Conservation (phyloP, 2,329 filamentous ascomycete species). For the Calycina marina region DNA sequence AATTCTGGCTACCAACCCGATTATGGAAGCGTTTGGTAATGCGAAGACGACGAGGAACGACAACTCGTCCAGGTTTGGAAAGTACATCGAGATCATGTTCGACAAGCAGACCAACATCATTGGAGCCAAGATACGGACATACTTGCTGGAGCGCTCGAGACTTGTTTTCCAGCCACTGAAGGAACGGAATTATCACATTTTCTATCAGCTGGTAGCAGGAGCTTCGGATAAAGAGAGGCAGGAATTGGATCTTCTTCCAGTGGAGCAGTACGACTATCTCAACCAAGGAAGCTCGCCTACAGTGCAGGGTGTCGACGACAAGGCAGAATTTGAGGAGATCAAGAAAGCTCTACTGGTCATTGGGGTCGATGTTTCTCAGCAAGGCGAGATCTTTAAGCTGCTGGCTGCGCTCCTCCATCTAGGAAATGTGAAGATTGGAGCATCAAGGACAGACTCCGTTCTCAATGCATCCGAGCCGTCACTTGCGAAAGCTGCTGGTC, state of each 20-base stretch:
- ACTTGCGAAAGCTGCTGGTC: constrained; percentile 63
- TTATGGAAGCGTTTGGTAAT: constrained; percentile 99
- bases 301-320: constrained; percentile 92
- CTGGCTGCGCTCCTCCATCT: constrained; percentile 85
- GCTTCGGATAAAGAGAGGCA: constrained; percentile 72
- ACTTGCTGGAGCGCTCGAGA: constrained; percentile 86
- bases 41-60: constrained; percentile 99
- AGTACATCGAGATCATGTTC: constrained; percentile 99
- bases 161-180: constrained; percentile 95
- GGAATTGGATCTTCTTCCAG: constrained; percentile 61
- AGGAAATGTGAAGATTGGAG: constrained; percentile 91
- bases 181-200: constrained; percentile 98
- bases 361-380: constrained; percentile 60
- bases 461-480: constrained; percentile 70
- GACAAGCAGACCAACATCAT: constrained; percentile 92
- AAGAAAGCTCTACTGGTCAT: constrained; percentile 77
- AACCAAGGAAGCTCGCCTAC: constrained; percentile 86
- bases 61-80: constrained; percentile 96
- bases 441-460: constrained; percentile 76
- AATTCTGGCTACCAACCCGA: constrained; percentile 94
- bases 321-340: constrained; percentile 81
- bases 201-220: constrained; percentile 92
- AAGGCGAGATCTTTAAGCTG: constrained; percentile 76
- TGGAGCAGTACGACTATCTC: constrained; percentile 89
- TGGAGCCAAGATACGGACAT: constrained; percentile 91